These are phyloP conservation scores for Aspergillus melleus DNA, from an alignment of 2,329 filamentous ascomycete genomes.

Conservation along the genomic window DNA sequence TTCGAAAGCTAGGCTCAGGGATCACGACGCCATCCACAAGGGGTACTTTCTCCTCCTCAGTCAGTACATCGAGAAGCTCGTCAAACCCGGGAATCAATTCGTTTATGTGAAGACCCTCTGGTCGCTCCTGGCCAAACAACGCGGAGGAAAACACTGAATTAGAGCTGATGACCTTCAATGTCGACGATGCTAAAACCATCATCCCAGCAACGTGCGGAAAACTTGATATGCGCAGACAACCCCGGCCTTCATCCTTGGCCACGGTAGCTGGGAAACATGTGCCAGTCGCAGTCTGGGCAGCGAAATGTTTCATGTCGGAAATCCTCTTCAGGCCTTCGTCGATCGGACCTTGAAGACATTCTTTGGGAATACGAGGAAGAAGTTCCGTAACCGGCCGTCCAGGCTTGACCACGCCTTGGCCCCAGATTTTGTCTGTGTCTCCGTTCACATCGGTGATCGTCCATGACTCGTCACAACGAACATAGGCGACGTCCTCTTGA, in stretches of 20 bases:
- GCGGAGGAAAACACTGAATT: conserved; percentile 94
- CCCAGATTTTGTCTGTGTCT: conserved; percentile 85
- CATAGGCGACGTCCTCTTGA: conserved; percentile 81
- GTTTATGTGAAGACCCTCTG: conserved; percentile 76
- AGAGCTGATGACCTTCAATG: conserved; percentile 80
- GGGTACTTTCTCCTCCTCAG: conserved; percentile 79
- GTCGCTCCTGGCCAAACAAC: conserved; percentile 83
- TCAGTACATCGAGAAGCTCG: conserved; percentile 75
- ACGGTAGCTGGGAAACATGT: conserved; percentile 84
- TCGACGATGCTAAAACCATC: conserved; percentile 80
- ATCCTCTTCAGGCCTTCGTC: conserved; percentile 78
- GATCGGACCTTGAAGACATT: conserved; percentile 66
- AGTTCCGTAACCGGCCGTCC: conserved; percentile 76
- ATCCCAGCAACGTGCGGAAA: conserved; percentile 98
- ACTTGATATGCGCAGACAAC: conserved; percentile 81
- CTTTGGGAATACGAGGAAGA: conserved; percentile 75
- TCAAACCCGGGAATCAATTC: conserved; percentile 86
- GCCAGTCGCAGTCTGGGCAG: conserved; percentile 73
- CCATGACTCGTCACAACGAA: conserved; percentile 77
- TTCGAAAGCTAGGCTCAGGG: conserved; percentile 91
- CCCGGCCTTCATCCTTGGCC: conserved; percentile 67
- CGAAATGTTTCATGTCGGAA: conserved; percentile 73
- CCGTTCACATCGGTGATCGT: conserved; percentile 69
- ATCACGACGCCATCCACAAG: conserved; percentile 94
- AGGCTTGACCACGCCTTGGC: conserved; percentile 63